Percentiles rank a stretch among this genome's conserved stretches.
Evolutionary conservation across 345 rosid genomes (phyloP).

Genomic region (Pistacia atlantica): DNA sequence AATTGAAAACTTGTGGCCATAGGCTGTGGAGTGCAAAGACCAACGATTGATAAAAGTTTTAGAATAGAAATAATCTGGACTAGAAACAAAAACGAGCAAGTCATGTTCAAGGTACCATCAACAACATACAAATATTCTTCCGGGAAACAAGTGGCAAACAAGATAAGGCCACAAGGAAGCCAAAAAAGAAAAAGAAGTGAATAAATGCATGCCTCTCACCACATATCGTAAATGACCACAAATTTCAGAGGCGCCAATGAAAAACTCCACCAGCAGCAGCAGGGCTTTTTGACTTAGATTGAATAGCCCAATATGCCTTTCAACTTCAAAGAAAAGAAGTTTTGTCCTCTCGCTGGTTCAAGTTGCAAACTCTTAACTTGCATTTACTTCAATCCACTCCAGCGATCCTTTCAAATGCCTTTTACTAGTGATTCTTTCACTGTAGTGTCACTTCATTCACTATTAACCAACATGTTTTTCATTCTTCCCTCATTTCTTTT

Average conservation of each 20-base stretch:
- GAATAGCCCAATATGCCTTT: conserved; percentile 32
- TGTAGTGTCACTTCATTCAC: background rate
- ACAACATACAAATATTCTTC: background rate
- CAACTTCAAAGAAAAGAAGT: conserved; percentile 31
- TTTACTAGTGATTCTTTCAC: conserved; percentile 7
- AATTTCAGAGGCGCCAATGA: conserved; percentile 37
- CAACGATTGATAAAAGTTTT: too few relatives aligned
- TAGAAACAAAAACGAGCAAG: background rate
- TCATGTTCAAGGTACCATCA: background rate
- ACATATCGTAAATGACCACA: conserved; percentile 39
- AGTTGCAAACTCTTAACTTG: conserved; percentile 32
- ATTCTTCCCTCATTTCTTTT: conserved; percentile 5
- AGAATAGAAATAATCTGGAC: background rate
- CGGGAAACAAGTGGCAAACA: conserved; percentile 15
- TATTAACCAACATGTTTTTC: conserved; percentile 11
- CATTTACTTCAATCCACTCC: conserved; percentile 22
- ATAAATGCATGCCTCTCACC: conserved; percentile 47
- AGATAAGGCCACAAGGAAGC: conserved; percentile 36
- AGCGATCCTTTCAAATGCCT: conserved; percentile 16
- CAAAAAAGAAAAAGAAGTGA: conserved; percentile 16
- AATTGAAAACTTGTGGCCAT: too few relatives aligned
- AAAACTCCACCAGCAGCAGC: conserved; percentile 40
- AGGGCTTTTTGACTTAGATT: conserved; percentile 42
- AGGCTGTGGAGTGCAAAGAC: background rate
- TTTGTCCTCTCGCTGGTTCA: conserved; percentile 25